A percentile compares a stretch with the other conserved stretches of the same genome.
Evolutionary conservation across 768 basidiomycete genomes (phyloP).

Genomic region (Panus rudis): DNA sequence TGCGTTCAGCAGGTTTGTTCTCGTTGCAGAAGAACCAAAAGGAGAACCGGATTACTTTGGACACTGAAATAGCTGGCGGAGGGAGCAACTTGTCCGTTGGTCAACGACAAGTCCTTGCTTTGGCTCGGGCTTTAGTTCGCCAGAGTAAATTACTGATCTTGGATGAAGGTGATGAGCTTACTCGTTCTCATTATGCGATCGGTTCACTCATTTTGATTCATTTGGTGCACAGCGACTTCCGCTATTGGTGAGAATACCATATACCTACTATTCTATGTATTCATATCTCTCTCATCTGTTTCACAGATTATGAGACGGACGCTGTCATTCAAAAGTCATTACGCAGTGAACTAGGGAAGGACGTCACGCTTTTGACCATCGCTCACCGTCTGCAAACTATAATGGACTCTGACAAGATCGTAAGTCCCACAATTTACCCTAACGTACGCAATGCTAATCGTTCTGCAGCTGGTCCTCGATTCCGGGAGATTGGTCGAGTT

Average conservation of each 20-base stretch:
- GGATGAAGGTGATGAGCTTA: constrained; percentile 44
- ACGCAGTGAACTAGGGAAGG: neutral
- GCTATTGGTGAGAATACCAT: constrained; percentile 29
- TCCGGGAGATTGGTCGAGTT: constrained; percentile 33
- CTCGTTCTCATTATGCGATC: constrained; percentile 10
- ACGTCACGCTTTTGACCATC: neutral
- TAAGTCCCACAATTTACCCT: neutral
- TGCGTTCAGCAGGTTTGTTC: constrained; percentile 41
- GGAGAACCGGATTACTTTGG: constrained; percentile 33
- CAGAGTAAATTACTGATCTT: constrained; percentile 49
- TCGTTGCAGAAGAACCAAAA: constrained; percentile 30
- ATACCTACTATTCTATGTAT: neutral
- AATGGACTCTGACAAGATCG: neutral
- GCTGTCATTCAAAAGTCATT: neutral
- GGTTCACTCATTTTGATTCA: no score
- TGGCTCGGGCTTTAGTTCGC: constrained; percentile 52
- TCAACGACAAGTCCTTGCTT: constrained; percentile 53
- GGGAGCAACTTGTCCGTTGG: constrained; percentile 45
- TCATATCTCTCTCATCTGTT: neutral
- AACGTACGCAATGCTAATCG: no score
- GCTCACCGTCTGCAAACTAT: neutral
- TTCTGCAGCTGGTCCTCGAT: neutral
- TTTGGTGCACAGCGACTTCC: constrained; percentile 29
- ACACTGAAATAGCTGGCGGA: constrained; percentile 35
- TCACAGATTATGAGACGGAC: neutral